phyloP scores from a whole-genome alignment of 1,139 yeast species.

The Suhomyces terraborum region DNA sequence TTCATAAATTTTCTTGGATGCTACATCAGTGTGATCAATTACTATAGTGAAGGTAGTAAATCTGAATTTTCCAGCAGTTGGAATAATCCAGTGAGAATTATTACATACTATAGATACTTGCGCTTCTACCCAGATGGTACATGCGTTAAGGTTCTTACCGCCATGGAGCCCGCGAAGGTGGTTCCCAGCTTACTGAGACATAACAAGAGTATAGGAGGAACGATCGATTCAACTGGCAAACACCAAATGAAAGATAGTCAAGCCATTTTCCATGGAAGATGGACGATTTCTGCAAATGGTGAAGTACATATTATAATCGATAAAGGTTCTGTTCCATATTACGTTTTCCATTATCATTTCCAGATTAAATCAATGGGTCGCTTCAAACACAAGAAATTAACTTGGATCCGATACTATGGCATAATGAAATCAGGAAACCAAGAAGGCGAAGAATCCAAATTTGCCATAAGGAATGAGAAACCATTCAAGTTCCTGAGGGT shows the following conservation, averaged over 20 bases:
- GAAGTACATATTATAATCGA: slow-evolving; percentile 59
- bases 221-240: slow-evolving; percentile 5
- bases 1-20: slow-evolving; percentile 79
- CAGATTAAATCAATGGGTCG: slow-evolving; percentile 52
- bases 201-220: slow-evolving; percentile 16
- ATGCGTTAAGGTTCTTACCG: slow-evolving; percentile 64
- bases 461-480: slow-evolving; percentile 68
- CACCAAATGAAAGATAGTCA: slow-evolving; percentile 31
- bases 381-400: slow-evolving; percentile 60
- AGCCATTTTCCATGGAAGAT: slow-evolving; percentile 51
- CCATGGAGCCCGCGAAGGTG: slow-evolving; percentile 63
- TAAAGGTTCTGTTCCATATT: slow-evolving; percentile 64
- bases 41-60: slow-evolving; percentile 76
- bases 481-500: slow-evolving; percentile 74
- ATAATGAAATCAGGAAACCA: slow-evolving; percentile 39
- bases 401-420: slow-evolving; percentile 66
- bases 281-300: slow-evolving; percentile 48
- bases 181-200: slow-evolving; percentile 54
- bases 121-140: slow-evolving; percentile 81
- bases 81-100: slow-evolving; percentile 75
- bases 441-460: slow-evolving; percentile 54
- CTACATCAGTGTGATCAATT: slow-evolving; percentile 82
- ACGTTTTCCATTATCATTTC: slow-evolving; percentile 63
- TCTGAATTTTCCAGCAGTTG: slow-evolving; percentile 68
- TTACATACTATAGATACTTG: slow-evolving; percentile 83